phyloP scores from a whole-genome alignment of 2,329 filamentous ascomycete genomes.

The Diaporthe citri region DNA sequence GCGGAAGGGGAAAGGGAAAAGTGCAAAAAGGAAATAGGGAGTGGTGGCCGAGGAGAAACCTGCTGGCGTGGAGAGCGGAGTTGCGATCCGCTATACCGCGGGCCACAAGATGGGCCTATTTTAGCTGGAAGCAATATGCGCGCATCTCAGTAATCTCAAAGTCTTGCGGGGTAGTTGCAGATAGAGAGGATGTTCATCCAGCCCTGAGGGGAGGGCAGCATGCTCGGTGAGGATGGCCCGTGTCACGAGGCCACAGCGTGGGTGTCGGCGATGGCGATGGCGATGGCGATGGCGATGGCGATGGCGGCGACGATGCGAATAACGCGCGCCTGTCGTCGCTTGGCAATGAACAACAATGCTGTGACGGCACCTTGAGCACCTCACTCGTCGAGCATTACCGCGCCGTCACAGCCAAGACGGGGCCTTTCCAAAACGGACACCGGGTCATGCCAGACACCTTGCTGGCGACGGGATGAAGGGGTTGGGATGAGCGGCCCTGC shows the following conservation, averaged over 20 bases:
- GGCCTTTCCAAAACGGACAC: constrained; percentile 10
- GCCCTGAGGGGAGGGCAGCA: neutral
- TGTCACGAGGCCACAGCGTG: constrained; percentile 1
- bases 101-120: neutral
- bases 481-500: constrained; percentile 7
- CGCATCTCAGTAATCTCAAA: constrained; percentile 18
- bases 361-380: constrained; percentile 4
- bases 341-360: neutral
- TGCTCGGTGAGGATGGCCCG: constrained; percentile 11
- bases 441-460: neutral
- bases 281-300: neutral
- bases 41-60: neutral
- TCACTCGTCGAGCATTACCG: neutral
- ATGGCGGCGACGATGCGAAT: neutral
- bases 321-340: constrained; percentile 1
- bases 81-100: constrained; percentile 1
- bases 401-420: neutral
- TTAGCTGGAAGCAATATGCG: constrained; percentile 1
- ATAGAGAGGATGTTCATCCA: constrained; percentile 20
- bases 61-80: neutral
- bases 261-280: constrained; percentile 10
- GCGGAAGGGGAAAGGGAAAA: constrained; percentile 14
- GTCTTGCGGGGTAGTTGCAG: constrained; percentile 18
- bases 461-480: neutral
- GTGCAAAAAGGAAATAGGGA: neutral